These are phyloP conservation scores for Hemileccinum impolitum DNA, from an alignment of 768 basidiomycete genomes.

Conservation along the genomic window DNA sequence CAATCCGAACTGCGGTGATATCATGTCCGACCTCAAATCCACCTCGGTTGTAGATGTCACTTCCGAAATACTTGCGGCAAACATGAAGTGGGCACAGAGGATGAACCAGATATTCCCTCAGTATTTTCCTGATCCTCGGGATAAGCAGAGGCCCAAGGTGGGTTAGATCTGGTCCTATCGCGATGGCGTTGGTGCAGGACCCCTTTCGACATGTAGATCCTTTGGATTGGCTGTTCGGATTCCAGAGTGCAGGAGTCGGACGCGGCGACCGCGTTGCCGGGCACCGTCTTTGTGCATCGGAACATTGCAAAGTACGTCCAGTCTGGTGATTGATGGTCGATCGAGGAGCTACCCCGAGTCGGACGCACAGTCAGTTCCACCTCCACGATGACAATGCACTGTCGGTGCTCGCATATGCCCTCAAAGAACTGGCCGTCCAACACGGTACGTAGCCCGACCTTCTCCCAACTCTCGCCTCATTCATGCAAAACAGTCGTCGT, in stretches of 20 bases:
- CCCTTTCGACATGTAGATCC: slow-evolving; percentile 44
- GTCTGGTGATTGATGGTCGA: too few relatives aligned
- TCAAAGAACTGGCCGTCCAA: slow-evolving; percentile 61
- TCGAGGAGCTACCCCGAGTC: too few relatives aligned
- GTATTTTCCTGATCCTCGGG: slow-evolving; percentile 17
- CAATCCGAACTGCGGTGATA: too few relatives aligned
- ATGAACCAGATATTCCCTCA: slow-evolving; percentile 20
- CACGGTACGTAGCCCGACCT: slow-evolving; percentile 55
- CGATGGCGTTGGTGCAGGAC: not conserved
- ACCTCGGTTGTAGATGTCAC: too few relatives aligned
- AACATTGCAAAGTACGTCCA: slow-evolving; percentile 75
- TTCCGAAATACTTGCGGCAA: slow-evolving; percentile 7
- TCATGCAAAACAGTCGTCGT: slow-evolving; percentile 52
- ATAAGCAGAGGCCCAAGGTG: slow-evolving; percentile 20
- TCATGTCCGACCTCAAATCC: too few relatives aligned
- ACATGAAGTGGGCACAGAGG: slow-evolving; percentile 18
- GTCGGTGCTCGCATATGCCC: slow-evolving; percentile 71
- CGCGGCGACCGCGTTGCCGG: slow-evolving; percentile 64
- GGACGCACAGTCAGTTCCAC: slow-evolving; percentile 58
- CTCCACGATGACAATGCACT: slow-evolving; percentile 64
- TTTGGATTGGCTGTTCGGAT: slow-evolving; percentile 83
- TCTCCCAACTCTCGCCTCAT: too few relatives aligned
- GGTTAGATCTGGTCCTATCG: not conserved
- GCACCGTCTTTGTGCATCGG: slow-evolving; percentile 79
- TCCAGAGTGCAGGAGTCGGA: slow-evolving; percentile 83